Base-by-base conservation (phyloP, 306 rosid genomes). In the Dryas octopetala region DNA sequence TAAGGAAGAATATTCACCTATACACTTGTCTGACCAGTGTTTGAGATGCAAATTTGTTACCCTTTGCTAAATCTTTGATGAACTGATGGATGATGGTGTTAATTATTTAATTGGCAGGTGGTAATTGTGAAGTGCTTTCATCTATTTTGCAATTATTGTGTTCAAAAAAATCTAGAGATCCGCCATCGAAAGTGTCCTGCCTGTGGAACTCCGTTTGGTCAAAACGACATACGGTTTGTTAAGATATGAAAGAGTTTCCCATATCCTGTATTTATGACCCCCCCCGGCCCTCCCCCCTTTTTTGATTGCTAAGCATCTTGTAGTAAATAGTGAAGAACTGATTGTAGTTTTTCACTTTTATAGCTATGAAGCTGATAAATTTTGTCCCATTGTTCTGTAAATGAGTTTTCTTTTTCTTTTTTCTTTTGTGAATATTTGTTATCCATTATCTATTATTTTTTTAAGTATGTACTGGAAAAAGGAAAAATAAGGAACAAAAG, bases 111-210 rank as follows among this genome's bases (percentile, higher is more conserved):
- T 80, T 76, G 75, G 41, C 91, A 95, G 98, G 99, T 95, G 73
- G 97, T 95, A 66, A 92, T 95, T 68, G 91, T 90, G 16, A 92
- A 95, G 82, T 95, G 99, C 82, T 95, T 81, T 77, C 99, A 95
- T 83, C 88, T 95, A 41, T 95, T 92, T 81, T 95, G 99, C 92
- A 91, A 88, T 83, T 93, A 85, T 41, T 95, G 99, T 75, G 93
- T 95, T 67, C 97, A 95, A 73, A 91, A 93, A 65, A 95, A 92
- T 76, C 86, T 95, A 49, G 97, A 92, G 81, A 87, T 91, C 9
- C 95, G 97, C 4, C 97, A 85, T 79, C 91, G 99, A 41, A 95
- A 95, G 76, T 92, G 99, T 49, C 99, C 99, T 48, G 99, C 96
- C 15, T 95, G 99, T 81, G 99, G 97, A 81, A 89, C 96, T 68